Evolutionary conservation across 305 asterid species (phyloP).

Genomic region (Solanum chacoense): DNA sequence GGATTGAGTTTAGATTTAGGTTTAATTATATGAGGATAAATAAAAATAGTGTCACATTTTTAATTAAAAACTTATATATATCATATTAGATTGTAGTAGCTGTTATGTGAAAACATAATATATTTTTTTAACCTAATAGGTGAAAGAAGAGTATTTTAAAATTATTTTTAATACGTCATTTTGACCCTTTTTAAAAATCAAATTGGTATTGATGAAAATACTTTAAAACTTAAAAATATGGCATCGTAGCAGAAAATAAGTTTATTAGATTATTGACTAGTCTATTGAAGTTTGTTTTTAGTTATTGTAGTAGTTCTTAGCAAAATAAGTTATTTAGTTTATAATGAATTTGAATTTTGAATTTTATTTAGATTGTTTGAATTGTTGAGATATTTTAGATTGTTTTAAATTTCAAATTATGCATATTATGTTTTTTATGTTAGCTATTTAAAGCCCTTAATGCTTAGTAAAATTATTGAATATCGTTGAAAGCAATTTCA

Average conservation of each 20-base stretch:
- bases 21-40: no score
- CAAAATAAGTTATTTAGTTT: not conserved
- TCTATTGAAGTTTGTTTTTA: not conserved
- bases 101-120: not conserved
- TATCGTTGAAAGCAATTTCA: not conserved
- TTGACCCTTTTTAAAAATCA: no score
- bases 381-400: no score
- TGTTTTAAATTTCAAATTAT: no score
- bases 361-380: no score
- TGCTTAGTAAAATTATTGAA: not conserved
- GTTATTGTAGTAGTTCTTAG: not conserved
- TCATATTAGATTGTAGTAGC: not conserved
- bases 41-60: not conserved
- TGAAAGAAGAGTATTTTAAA: no score
- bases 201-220: not conserved
- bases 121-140: no score
- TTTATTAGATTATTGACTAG: not conserved
- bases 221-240: no score
- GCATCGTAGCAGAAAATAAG: not conserved
- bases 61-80: no score
- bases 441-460: not conserved
- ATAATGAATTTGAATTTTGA: not conserved
- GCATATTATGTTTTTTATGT: not conserved
- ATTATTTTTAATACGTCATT: not conserved
- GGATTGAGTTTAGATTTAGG: not conserved